These are phyloP conservation scores for Fusarium lyarnte DNA, from an alignment of 2,329 filamentous ascomycete species.

Conservation along the genomic window DNA sequence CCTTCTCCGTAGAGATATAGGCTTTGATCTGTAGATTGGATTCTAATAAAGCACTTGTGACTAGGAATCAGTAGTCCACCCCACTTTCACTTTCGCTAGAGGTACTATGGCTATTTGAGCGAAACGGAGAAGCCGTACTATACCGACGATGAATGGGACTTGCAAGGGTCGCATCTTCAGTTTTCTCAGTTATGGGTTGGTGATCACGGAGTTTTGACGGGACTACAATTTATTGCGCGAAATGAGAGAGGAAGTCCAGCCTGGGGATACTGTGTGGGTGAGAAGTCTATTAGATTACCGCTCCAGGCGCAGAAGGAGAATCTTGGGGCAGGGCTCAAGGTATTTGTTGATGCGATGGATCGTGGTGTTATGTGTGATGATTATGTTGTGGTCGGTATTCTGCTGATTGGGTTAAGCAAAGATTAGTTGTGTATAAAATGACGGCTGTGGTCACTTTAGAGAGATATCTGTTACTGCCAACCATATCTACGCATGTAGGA, in stretches of 20 bases:
- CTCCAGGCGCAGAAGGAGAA: neutral
- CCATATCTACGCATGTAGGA: no score
- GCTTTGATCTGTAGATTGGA: no score
- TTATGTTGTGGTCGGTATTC: neutral
- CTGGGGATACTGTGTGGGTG: neutral
- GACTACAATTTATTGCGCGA: neutral
- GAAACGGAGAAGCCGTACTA: neutral
- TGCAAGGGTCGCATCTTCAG: neutral
- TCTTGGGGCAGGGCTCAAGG: neutral
- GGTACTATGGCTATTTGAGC: neutral
- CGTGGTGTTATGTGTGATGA: neutral
- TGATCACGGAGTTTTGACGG: neutral
- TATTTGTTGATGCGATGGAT: neutral
- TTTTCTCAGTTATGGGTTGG: neutral
- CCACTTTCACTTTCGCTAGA: no score
- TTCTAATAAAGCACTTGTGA: no score
- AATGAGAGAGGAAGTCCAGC: neutral
- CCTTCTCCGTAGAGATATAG: neutral
- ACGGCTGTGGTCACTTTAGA: no score
- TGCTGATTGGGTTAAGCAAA: neutral
- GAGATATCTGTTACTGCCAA: no score
- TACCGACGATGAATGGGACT: neutral
- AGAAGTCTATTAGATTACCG: neutral
- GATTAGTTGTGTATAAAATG: neutral
- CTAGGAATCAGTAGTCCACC: no score